These are phyloP conservation scores for Pestalotiopsis sp. DNA, from an alignment of 2,329 filamentous ascomycete species.

Conservation along the genomic window DNA sequence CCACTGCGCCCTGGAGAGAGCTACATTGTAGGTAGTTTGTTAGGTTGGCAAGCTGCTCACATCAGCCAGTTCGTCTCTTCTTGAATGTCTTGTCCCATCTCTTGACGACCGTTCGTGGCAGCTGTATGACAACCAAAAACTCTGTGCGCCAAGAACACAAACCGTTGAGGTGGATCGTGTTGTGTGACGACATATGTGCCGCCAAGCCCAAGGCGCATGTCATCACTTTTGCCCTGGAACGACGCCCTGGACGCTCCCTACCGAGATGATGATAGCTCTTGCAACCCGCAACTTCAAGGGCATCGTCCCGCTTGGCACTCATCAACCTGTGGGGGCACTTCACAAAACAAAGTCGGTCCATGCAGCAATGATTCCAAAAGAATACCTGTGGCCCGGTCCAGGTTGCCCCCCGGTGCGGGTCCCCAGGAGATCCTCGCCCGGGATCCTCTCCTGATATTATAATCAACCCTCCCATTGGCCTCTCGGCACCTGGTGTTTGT, in stretches of 20 bases:
- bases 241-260: background rate
- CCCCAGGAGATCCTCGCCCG: background rate
- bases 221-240: background rate
- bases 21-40: background rate
- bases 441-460: background rate
- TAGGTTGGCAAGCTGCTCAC: background rate
- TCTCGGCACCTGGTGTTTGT: background rate
- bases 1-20: background rate
- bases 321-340: background rate
- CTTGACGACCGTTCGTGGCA: background rate
- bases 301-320: background rate
- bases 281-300: background rate
- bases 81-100: background rate
- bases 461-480: constrained; percentile 3
- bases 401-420: background rate
- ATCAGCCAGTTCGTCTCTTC: background rate
- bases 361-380: constrained; percentile 8
- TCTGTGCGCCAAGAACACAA: background rate
- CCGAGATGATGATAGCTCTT: background rate
- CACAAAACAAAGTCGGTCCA: background rate
- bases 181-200: background rate
- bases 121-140: background rate
- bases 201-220: background rate
- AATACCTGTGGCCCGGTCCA: background rate
- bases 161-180: background rate